These are phyloP conservation scores for Yamadazyma sp. DNA, from an alignment of 1,139 yeast genomes.

Conservation along the genomic window DNA sequence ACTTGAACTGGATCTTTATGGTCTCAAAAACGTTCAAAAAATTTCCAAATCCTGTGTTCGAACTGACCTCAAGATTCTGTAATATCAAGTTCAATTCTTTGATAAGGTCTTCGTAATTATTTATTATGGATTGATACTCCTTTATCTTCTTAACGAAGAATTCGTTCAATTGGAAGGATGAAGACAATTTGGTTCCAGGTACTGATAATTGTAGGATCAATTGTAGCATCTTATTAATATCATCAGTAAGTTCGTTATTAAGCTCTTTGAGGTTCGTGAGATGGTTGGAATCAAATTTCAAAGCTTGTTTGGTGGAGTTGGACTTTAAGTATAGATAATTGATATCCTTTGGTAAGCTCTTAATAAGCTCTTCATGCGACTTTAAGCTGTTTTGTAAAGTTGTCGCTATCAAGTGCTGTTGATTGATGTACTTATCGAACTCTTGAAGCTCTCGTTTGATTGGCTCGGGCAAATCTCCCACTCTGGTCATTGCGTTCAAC, in stretches of 20 bases:
- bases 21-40: conserved; percentile 61
- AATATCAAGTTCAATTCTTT: conserved; percentile 62
- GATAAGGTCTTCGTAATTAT: conserved; percentile 74
- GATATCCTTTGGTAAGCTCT: conserved; percentile 84
- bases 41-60: conserved; percentile 51
- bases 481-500: conserved; percentile 82
- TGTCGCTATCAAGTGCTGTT: conserved; percentile 81
- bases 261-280: conserved; percentile 34
- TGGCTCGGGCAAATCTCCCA: conserved; percentile 77
- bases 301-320: conserved; percentile 66
- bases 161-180: conserved; percentile 49
- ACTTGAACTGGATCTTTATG: conserved; percentile 74
- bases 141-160: conserved; percentile 56
- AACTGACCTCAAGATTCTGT: conserved; percentile 42
- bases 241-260: conserved; percentile 64
- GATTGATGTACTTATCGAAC: conserved; percentile 78
- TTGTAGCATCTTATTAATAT: conserved; percentile 66
- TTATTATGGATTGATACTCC: conserved; percentile 62
- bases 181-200: conserved; percentile 65
- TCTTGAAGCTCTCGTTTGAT: conserved; percentile 76
- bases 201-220: conserved; percentile 65
- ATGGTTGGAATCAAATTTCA: conserved; percentile 43
- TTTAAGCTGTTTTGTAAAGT: conserved; percentile 64
- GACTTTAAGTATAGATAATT: conserved; percentile 65
- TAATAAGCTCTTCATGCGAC: conserved; percentile 68